Base-by-base conservation (phyloP, 768 basidiomycete genomes). In the Lactarius hengduanensis region DNA sequence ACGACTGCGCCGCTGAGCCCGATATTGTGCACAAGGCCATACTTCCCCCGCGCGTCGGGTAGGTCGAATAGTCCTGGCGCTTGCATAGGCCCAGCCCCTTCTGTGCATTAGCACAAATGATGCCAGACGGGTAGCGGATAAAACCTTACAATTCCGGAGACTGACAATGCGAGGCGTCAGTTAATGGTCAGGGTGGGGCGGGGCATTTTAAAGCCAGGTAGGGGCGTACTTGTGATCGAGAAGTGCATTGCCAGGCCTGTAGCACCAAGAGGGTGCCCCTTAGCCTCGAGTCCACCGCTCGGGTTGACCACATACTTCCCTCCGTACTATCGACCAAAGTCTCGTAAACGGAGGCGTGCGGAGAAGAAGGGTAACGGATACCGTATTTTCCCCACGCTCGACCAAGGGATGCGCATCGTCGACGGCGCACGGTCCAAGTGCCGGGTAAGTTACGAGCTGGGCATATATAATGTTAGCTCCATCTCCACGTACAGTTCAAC, bases 171-270 rank as follows among this genome's bases (percentile, higher is more conserved):
- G 41, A 18, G 41, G 16, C 5, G 2, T 41, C 41, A 41, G 26
- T 26, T 26, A 26, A 26, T 26, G 26, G 26, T 26, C 26, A 26
- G 16, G 40, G 16, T 4, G 40, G 5, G 4, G 16, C 1, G 16
- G 41, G 30, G 30, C 30, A 16, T 40, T 15, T 15, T 40, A 40
- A 16, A 6, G 6, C 6, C 16, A 2, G 41, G 41, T 18, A 6
- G 18, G 5, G 18, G 75, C 87, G 47, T 72, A 89, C 89, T 91
- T 71, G 87, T 84, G 67, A 92, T 89, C 72, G 91, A 92, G 76
- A 92, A 92, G 73, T 93, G 91, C 91, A 92, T 92, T 32, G 89
- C 91, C 15, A 93, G 77, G 2, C 91, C 91, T 18, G 89, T 92
- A 1, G 91, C 91, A 43, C 91, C 91, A 22, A 93, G 81, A 2